Evolutionary conservation across 768 basidiomycete genomes (phyloP), one percentile per base, ranked within the genome.

Genomic region (Pleurotus tuber-regium): DNA sequence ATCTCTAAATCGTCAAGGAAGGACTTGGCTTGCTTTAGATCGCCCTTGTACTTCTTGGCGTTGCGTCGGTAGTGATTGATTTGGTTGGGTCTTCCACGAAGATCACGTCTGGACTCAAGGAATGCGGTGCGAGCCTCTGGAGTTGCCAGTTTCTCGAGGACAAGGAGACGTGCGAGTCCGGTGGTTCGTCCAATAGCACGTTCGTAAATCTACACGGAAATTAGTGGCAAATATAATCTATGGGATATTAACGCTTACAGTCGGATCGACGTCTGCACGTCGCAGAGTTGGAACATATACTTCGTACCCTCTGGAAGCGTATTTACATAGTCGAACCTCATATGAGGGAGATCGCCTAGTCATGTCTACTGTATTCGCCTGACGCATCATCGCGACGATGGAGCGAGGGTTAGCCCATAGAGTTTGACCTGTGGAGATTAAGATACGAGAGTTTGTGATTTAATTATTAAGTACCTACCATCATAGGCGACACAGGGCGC

Each of bases 271-370:
- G 36, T 80, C 72, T 4, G 61, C 63, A 11, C 83, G 76, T 12
- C 65, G 60, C 26, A 85, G 71, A 14, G 68, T 66, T 1, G 81
- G 81, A 4, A 84, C 74, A 54, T 78, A 78, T 18, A 84, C 72
- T 59, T 85, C 83, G 52, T 79, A 83, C 4, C 67, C 76, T 6
- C 83, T 68, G 4, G 65, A 56, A 0, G 78, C 71, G 61, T 86
- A 83, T 61, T 86, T 86, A 16, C 78, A 68, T 7, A 84, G 71
- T 2, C 83, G 73, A 23, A 83, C 75, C 68, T 84, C 83, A 56
- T 86, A 82, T 9, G 83, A 84, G 1, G 82, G 82, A 2, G 82
- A 83, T 29, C 83, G 73, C n/a, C 82, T 69, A 4, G 79, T 78
- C 67, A 82, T 73, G 58, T 83, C 83, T 46, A 82, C 74, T 0